A percentile compares a stretch with the other conserved stretches of the same genome.
These are phyloP conservation scores for Epichloe sp. DNA, from an alignment of 2,329 filamentous ascomycete genomes.

Conservation along the genomic window DNA sequence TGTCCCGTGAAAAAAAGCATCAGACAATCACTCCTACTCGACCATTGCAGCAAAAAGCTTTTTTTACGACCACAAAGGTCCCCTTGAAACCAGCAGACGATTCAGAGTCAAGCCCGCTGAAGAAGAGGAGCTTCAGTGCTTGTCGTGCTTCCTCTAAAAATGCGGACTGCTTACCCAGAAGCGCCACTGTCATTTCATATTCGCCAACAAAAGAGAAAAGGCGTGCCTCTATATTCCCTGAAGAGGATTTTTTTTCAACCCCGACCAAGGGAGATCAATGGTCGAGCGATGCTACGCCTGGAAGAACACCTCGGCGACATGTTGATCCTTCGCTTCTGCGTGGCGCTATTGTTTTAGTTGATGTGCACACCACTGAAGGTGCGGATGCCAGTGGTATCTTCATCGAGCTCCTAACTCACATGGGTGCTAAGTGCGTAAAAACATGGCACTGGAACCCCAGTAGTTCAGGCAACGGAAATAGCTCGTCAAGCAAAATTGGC, in stretches of 20 bases:
- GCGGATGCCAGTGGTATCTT: slow-evolving; percentile 73
- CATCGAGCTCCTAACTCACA: slow-evolving; percentile 61
- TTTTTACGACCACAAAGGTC: slow-evolving; percentile 68
- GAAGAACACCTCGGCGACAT: slow-evolving; percentile 41
- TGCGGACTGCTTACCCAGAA: slow-evolving; percentile 30
- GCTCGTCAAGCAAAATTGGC: slow-evolving; percentile 41
- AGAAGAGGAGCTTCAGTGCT: slow-evolving; percentile 37
- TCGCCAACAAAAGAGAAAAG: slow-evolving; percentile 34
- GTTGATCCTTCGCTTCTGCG: slow-evolving; percentile 42
- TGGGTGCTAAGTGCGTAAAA: slow-evolving; percentile 70
- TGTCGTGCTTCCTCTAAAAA: slow-evolving; percentile 33
- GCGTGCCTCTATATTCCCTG: neutral
- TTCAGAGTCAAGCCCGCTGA: slow-evolving; percentile 33
- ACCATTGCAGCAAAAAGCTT: slow-evolving; percentile 30
- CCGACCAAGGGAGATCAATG: slow-evolving; percentile 38
- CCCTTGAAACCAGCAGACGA: slow-evolving; percentile 58
- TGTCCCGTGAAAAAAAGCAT: slow-evolving; percentile 15
- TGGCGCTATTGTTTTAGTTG: slow-evolving; percentile 68
- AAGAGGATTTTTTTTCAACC: neutral
- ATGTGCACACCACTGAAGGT: slow-evolving; percentile 72
- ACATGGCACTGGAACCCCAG: slow-evolving; percentile 60
- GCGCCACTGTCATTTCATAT: slow-evolving; percentile 40
- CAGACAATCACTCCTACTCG: slow-evolving; percentile 44
- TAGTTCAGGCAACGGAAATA: slow-evolving; percentile 21
- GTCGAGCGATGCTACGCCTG: slow-evolving; percentile 42